Evolutionary conservation across 2,329 filamentous ascomycete species (phyloP), one percentile per base, ranked within the genome.

Genomic region (Rhynchosporium secalis): DNA sequence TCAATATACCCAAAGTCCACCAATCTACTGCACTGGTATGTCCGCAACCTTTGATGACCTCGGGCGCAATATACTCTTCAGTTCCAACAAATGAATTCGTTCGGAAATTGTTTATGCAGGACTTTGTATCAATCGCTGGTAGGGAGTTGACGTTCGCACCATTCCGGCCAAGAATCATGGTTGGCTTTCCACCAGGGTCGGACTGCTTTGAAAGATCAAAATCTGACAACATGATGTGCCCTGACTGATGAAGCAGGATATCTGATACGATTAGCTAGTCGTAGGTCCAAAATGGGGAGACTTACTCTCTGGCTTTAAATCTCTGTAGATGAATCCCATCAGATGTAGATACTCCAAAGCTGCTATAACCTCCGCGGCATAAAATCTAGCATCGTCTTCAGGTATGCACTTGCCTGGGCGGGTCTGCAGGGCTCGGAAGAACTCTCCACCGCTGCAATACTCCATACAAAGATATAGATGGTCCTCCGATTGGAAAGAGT

Each of bases 401-500:
- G 93, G 89, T 56, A 99, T 96, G 73, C 92, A 98, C 79, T 98
- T 99, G 71, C 96, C 96, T 9, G 95, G 95, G 36, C 95, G 87
- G 5, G 95, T 98, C 80, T 99, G 95, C 51, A 99, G 81, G 31
- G 95, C 95, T 75, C 95, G 84, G 82, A 99, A 99, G 80, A 99
- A 99, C 77, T 99, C 95, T 65, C 95, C 95, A 68, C 95, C 95
- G 71, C 93, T 98, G 81, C 95, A 99, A 75, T 99, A 99, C 77
- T 99, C 95, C 95, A 99, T 99, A 76, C 95, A 99, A n/a, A 99
- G 83, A 75, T 99, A 99, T 47, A 99, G 83, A 77, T 98, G 93
- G 69, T 99, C 95, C 75, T 99, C 95, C 1, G 95, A 99, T 77
- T 99, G 95, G 82, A 99, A 99, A 0, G 94, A 98, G 78, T 99